phyloP scores from a whole-genome alignment of 805 yeast species.

The Yarrowia sp. region DNA sequence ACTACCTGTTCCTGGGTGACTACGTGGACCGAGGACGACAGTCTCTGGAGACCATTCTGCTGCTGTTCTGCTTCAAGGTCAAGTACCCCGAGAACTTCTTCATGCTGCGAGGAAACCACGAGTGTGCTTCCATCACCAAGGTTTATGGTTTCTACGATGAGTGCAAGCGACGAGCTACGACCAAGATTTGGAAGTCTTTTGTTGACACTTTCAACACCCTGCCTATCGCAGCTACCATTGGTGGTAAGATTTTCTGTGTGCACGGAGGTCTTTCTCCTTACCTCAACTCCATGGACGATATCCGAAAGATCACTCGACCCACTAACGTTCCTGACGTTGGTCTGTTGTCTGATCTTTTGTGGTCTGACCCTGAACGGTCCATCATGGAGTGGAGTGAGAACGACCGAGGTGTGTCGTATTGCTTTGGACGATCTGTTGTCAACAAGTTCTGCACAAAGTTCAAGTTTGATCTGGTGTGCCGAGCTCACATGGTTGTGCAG shows the following conservation, averaged over 20 bases:
- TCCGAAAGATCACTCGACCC: constrained; percentile 70
- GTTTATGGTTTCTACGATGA: constrained; percentile 97
- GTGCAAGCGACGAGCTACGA: constrained; percentile 87
- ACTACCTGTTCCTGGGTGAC: constrained; percentile 89
- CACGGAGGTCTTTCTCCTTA: constrained; percentile 82
- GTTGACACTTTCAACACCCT: constrained; percentile 91
- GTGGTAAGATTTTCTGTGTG: constrained; percentile 87
- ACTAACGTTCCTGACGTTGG: constrained; percentile 83
- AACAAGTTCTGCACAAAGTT: constrained; percentile 72
- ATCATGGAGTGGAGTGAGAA: constrained; percentile 81
- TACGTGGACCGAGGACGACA: constrained; percentile 97
- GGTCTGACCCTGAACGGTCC: constrained; percentile 83
- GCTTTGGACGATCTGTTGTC: constrained; percentile 74
- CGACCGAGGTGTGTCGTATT: constrained; percentile 78
- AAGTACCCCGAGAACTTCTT: constrained; percentile 94
- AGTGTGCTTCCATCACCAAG: constrained; percentile 91
- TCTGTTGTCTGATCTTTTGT: constrained; percentile 69
- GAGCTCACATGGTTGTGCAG: constrained; percentile 84
- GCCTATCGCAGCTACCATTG: constrained; percentile 92
- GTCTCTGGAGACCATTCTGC: constrained; percentile 83
- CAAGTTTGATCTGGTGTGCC: constrained; percentile 75
- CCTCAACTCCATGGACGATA: constrained; percentile 72
- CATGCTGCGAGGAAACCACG: constrained; percentile 90
- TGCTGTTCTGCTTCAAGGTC: constrained; percentile 85
- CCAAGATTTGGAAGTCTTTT: constrained; percentile 87